Conservation (phyloP, 805 yeast species). For the Wickerhamiella qilinensis region DNA sequence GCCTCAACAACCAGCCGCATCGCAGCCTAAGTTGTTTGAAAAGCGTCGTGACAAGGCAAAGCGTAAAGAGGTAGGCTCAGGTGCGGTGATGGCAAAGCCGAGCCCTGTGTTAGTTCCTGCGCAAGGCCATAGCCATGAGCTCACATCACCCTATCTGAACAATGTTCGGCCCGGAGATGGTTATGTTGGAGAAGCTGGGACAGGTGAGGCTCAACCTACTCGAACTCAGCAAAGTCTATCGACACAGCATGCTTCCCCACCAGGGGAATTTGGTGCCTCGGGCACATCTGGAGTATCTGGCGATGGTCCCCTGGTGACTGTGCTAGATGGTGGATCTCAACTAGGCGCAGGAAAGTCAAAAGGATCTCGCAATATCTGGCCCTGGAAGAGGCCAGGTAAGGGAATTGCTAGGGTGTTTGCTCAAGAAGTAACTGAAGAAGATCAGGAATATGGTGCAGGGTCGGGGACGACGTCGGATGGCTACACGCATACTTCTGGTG, state of each 20-base stretch:
- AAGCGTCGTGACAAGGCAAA: constrained; percentile 2
- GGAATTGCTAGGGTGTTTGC: constrained; percentile 1
- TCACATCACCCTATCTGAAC: too few relatives aligned
- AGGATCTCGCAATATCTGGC: constrained; percentile 2
- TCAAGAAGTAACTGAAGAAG: constrained; percentile 1
- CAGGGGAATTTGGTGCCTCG: too few relatives aligned
- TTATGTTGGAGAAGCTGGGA: too few relatives aligned
- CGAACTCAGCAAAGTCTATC: too few relatives aligned
- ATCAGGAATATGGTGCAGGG: neutral
- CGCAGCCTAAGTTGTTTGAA: neutral
- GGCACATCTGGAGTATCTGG: too few relatives aligned
- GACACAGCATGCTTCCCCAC: too few relatives aligned
- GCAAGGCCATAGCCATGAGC: too few relatives aligned
- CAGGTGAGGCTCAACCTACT: too few relatives aligned
- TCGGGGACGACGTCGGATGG: neutral
- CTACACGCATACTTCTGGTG: too few relatives aligned
- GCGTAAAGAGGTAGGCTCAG: constrained; percentile 6
- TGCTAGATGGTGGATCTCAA: constrained; percentile 1
- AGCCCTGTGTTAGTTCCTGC: too few relatives aligned
- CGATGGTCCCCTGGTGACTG: constrained; percentile 2
- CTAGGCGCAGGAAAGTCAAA: neutral
- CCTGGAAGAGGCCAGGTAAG: constrained; percentile 3
- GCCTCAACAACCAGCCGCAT: neutral
- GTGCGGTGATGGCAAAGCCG: too few relatives aligned
- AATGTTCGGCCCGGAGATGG: too few relatives aligned